These are phyloP conservation scores for Nephelium lappaceum DNA, from an alignment of 345 rosid species.

Conservation along the genomic window DNA sequence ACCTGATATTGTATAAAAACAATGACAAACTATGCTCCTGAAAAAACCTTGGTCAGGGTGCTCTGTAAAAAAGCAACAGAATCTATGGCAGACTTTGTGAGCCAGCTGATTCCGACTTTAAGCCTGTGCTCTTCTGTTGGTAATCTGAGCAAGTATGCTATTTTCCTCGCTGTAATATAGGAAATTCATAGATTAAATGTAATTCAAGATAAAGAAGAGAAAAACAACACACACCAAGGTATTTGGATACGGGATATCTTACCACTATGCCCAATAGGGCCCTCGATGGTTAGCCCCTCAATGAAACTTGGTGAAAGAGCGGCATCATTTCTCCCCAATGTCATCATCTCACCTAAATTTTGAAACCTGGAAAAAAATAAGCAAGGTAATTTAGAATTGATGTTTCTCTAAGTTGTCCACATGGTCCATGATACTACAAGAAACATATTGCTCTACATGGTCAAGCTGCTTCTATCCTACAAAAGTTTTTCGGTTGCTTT, in stretches of 20 bases:
- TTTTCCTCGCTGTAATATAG: slow-evolving; percentile 71
- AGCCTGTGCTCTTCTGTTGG: slow-evolving; percentile 93
- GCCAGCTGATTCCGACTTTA: slow-evolving; percentile 93
- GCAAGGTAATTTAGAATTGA: background rate
- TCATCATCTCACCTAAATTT: slow-evolving; percentile 97
- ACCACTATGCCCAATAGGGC: slow-evolving; percentile 87
- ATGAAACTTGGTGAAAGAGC: slow-evolving; percentile 87
- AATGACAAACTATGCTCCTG: slow-evolving; percentile 37
- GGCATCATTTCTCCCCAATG: slow-evolving; percentile 80
- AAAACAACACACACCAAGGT: background rate
- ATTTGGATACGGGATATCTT: slow-evolving; percentile 3
- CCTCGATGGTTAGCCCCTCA: slow-evolving; percentile 89
- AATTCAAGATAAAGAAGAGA: background rate
- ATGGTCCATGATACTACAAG: background rate
- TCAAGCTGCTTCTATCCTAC: background rate
- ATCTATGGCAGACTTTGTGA: slow-evolving; percentile 74
- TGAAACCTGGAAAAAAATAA: slow-evolving; percentile 63
- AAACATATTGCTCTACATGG: background rate
- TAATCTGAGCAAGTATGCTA: slow-evolving; percentile 80
- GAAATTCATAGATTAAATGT: slow-evolving; percentile 5
- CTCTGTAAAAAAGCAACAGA: slow-evolving; percentile 74
- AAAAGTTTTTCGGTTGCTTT: background rate
- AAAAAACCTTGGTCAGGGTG: slow-evolving; percentile 63
- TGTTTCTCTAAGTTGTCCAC: background rate
- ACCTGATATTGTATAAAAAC: background rate